Base-by-base conservation (phyloP, 257 asterid genomes). In the Scutellaria galericulata region DNA sequence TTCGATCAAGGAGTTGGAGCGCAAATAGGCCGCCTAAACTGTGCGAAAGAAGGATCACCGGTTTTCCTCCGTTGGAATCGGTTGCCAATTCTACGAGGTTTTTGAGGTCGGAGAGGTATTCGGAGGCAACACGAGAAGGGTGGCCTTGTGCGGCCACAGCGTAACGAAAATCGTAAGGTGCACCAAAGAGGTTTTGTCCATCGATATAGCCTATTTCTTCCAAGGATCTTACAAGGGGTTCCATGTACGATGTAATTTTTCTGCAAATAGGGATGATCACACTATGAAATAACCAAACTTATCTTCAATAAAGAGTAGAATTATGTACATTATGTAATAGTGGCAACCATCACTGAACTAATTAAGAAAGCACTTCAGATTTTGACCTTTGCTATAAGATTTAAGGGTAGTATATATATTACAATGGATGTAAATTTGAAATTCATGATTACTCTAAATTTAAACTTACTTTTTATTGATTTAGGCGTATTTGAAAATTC, bases 111-210 rank as follows among this genome's bases (percentile, higher is more conserved):
- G 81, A 11, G 0, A 94, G 87, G 85, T 72, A 91, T 22, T 76
- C 64, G 3, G 89, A 80, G 45, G 83, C 95, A 9, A 94, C 93
- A 0, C 5, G 14, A 27, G 86, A 80, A 15, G 88, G 92, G 69
- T 83, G 95, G 55, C 89, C 96, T 7, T 66, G 55, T 8, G 96
- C 86, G 1, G 96, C 97, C 66, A 91, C 78, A 5, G 86, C 97
- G 22, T 91, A 91, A 2, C 96, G 88, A 39, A 94, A 94, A 80
- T 94, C 97, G 22, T 91, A 93, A 0, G 98, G 97, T 3, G 96
- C 97, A 11, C 97, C 97, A 14, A 88, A 89, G 42, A 93, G 84
- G 62, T 84, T 89, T 42, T 73, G 9, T 9, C 96, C 96, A 37
- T 72, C 78, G 1, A 51, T 66, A 4, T 94, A 94, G 44, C 97